A percentile compares a stretch with the other conserved stretches of the same genome.
These are phyloP conservation scores for Darksidea phi DNA, from an alignment of 495 filamentous ascomycete genomes.

Conservation along the genomic window DNA sequence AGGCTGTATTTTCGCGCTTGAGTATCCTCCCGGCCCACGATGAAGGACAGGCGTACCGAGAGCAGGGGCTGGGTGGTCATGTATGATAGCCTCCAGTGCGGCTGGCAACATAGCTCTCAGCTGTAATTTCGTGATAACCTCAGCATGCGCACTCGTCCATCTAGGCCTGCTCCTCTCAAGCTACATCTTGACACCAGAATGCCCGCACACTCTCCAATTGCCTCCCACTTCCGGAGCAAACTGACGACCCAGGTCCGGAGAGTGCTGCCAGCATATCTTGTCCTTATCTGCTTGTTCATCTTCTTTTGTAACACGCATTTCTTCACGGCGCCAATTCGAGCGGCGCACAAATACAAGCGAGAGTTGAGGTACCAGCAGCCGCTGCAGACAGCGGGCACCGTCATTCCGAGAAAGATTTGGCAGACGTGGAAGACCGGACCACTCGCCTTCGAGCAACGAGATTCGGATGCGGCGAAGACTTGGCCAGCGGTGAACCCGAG, in stretches of 20 bases:
- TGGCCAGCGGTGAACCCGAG: slow-evolving; percentile 60
- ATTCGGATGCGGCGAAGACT: slow-evolving; percentile 52
- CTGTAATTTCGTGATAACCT: slow-evolving; percentile 24
- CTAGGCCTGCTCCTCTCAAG: slow-evolving; percentile 24
- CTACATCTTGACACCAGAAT: slow-evolving; percentile 28
- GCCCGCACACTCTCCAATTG: slow-evolving; percentile 27
- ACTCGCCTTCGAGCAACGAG: slow-evolving; percentile 56
- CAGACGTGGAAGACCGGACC: slow-evolving; percentile 67
- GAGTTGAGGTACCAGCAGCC: slow-evolving; percentile 26
- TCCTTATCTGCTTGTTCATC: slow-evolving; percentile 21
- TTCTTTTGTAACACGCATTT: slow-evolving; percentile 25
- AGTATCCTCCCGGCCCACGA: neutral
- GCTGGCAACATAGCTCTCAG: neutral
- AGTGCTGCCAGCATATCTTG: slow-evolving; percentile 25
- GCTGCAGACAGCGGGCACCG: slow-evolving; percentile 8
- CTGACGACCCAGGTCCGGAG: slow-evolving; percentile 26
- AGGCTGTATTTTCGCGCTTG: neutral
- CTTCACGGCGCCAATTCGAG: slow-evolving; percentile 27
- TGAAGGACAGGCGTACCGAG: neutral
- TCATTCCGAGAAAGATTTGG: slow-evolving; percentile 60
- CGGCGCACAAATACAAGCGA: slow-evolving; percentile 27
- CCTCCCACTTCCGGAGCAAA: slow-evolving; percentile 22
- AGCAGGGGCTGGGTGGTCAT: neutral
- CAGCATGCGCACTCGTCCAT: slow-evolving; percentile 27
- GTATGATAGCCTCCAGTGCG: neutral